Evolutionary conservation across 176 grass and related monocot species (phyloP), one percentile per base, ranked within the genome.

Genomic region (Cymbopogon citratus): DNA sequence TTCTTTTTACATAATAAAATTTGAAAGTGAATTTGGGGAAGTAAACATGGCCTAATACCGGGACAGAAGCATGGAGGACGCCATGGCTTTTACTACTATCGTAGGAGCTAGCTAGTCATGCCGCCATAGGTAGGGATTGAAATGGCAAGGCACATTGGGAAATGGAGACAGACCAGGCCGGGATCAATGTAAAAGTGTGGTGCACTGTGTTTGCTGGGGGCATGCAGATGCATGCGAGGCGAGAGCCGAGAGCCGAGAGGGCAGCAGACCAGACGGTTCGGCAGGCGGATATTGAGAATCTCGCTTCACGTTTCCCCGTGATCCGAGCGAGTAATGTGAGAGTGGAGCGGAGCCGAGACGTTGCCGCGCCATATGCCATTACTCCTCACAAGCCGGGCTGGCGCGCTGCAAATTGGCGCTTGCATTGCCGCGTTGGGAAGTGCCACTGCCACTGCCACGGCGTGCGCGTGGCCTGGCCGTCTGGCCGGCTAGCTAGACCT

Each of bases 261-360:
- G 77, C 56, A 60, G 78, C 85, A 91, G 89, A 91, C 85, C 80
- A 79, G 80, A 90, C 68, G 84, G 69, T 85, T 71, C 64, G 80
- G 48, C 40, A 76, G 51, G 44, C 52, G 75, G 71, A 87, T 87
- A 60, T 81, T 81, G 85, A 87, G 85, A 87, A 77, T 76, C 76
- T 78, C 83, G 73, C 83, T 46, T 77, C 83, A 33, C 82, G 77
- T 65, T 89, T 89, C 82, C 82, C 87, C 71, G 87, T 87, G 52
- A 7, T 9, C 49, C 49, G 10, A 54, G 27, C 3, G 24, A 9
- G 40, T 14, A 39, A 11, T 3, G 16, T 3, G 63, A 75, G 7
- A 5, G 11, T 27, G 60, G 56, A 43, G 18, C 79, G 76, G 73
- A 51, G 74, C 44, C 65, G 41, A 63, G 70, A 80, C 51, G 82